phyloP scores from a whole-genome alignment of 2,329 filamentous ascomycete genomes.

The Claviceps monticola region DNA sequence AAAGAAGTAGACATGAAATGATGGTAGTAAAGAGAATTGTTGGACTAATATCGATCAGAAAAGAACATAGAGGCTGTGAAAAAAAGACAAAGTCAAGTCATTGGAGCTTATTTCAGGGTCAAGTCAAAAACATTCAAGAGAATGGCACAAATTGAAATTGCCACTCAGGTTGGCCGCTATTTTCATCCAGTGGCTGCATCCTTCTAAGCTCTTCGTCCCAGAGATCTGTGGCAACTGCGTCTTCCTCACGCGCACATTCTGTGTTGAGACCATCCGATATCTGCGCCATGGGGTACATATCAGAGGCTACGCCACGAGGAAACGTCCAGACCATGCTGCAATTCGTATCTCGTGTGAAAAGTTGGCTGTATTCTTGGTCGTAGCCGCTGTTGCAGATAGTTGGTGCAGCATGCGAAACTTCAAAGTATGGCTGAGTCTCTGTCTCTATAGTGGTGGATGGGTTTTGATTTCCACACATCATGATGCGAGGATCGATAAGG shows the following conservation, averaged over 20 bases:
- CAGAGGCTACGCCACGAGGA: background rate
- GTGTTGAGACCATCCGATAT: background rate
- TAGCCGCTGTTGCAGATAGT: background rate
- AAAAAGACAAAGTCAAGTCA: background rate
- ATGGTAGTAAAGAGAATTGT: too few relatives aligned
- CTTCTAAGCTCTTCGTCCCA: background rate
- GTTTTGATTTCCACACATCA: background rate
- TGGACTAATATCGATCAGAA: too few relatives aligned
- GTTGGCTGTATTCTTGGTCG: background rate
- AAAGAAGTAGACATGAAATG: background rate
- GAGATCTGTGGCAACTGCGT: background rate
- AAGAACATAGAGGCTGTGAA: background rate
- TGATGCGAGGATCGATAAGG: background rate
- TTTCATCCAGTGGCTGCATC: background rate
- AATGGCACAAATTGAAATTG: background rate
- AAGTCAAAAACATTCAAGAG: background rate
- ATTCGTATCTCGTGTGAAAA: background rate
- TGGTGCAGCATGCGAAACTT: background rate
- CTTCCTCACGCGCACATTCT: background rate
- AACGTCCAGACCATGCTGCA: background rate
- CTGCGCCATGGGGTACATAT: background rate
- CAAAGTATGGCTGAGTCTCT: background rate
- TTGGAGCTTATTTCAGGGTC: background rate
- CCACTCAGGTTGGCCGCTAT: background rate
- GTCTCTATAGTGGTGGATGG: background rate